Evolutionary conservation across 2,329 filamentous ascomycete species (phyloP), one percentile per base, ranked within the genome.

Genomic region (Colletotrichum sp.): DNA sequence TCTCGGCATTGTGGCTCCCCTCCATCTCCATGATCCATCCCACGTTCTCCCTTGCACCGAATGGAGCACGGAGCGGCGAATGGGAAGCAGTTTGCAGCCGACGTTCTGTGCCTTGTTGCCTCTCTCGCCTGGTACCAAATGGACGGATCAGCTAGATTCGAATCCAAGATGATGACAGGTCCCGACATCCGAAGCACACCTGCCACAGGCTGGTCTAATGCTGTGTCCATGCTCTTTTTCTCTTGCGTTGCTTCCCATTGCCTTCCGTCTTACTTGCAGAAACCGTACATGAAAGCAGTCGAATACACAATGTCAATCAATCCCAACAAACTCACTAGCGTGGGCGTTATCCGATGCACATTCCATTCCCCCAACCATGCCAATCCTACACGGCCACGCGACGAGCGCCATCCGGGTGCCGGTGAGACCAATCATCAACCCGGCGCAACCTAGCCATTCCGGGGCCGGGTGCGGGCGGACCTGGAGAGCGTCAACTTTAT

Each of bases 401-500:
- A 69, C 39, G 57, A 60, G 24, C 52, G 69, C 39, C 72, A 28
- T 60, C 63, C 73, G 26, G 24, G 39, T 68, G n/a, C 15, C 10
- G 4, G 8, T 21, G 18, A 26, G 16, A 13, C 71, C 71, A 74
- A 64, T 69, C 18, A n/a, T 32, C 9, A 7, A 59, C 6, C 15
- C 8, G 16, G 8, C 21, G 8, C 15, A 18, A 6, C 21, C 36
- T 39, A 18, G 18, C 21, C 21, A 16, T 32, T 9, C 62, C 62
- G 34, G 21, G 21, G 18, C 8, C 21, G n/a, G 30, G 32, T n/a
- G 13, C 21, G 30, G 34, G 60, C 28, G 8, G 44, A 21, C n/a
- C n/a, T 52, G n/a, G 44, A 52, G 39, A 32, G 55, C 72, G 49
- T 39, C 68, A 73, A 68, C 69, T 44, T 64, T 73, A 69, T 59